A percentile compares a stretch with the other conserved stretches of the same genome.
These are phyloP conservation scores for Papilionanthe hybrid DNA, from an alignment of 116 monocot genomes.

Conservation along the genomic window DNA sequence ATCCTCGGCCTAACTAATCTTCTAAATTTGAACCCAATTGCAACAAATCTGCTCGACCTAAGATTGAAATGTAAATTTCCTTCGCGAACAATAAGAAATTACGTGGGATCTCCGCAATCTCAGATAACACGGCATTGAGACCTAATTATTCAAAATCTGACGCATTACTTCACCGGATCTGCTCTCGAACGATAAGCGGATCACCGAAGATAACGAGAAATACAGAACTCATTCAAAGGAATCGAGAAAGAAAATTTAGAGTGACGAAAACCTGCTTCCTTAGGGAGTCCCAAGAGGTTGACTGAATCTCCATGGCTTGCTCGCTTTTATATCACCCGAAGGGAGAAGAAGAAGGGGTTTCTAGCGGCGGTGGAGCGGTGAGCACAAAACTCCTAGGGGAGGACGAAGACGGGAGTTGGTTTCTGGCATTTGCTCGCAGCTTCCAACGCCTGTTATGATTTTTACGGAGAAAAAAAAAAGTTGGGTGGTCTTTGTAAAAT, in stretches of 20 bases:
- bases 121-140: background rate
- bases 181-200: background rate
- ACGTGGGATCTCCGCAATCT: background rate
- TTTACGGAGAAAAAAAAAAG: too few species aligned
- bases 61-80: background rate
- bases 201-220: background rate
- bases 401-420: too few species aligned
- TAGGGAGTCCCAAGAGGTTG: slow-evolving; percentile 47
- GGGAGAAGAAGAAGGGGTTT: too few species aligned
- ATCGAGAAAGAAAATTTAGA: background rate
- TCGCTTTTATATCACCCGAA: background rate
- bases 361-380: too few species aligned
- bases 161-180: background rate
- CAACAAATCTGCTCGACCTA: background rate
- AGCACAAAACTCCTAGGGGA: too few species aligned
- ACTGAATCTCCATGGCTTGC: slow-evolving; percentile 27
- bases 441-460: too few species aligned
- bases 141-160: background rate
- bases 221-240: background rate
- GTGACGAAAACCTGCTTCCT: slow-evolving; percentile 30
- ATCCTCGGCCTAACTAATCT: background rate
- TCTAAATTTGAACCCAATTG: background rate
- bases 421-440: too few species aligned
- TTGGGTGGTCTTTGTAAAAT: too few species aligned
- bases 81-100: background rate